These are phyloP conservation scores for Gentiana straminea DNA, from an alignment of 257 asterid species.

Conservation along the genomic window DNA sequence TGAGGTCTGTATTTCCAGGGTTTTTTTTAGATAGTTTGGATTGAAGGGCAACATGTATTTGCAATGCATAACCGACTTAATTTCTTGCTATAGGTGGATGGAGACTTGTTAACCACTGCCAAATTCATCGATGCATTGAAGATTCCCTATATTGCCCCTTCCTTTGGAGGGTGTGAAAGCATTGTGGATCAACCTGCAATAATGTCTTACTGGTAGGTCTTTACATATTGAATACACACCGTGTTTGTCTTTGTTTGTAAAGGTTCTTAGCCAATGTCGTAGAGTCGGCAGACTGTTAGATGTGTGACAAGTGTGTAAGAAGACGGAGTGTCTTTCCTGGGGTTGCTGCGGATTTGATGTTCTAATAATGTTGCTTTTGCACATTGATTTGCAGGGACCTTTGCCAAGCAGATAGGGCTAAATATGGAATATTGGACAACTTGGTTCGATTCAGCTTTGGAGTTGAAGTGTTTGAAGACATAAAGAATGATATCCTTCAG, in stretches of 20 bases:
- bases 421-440: slow-evolving; percentile 82
- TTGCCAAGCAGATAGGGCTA: slow-evolving; percentile 69
- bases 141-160: slow-evolving; percentile 88
- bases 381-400: slow-evolving; percentile 57
- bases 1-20: slow-evolving; percentile 48
- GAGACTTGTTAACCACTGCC: slow-evolving; percentile 60
- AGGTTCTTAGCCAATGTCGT: too few relatives aligned
- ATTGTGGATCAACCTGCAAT: slow-evolving; percentile 94
- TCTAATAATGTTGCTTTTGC: not conserved
- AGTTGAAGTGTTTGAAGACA: slow-evolving; percentile 69
- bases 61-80: slow-evolving; percentile 5
- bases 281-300: too few relatives aligned
- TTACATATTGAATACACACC: not conserved
- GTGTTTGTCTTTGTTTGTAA: not conserved
- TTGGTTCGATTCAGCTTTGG: slow-evolving; percentile 96
- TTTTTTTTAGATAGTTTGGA: not conserved
- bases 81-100: slow-evolving; percentile 46
- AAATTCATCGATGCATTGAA: slow-evolving; percentile 64
- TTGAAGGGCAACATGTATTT: slow-evolving; percentile 1
- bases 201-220: slow-evolving; percentile 79
- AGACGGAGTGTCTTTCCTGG: not conserved
- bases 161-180: slow-evolving; percentile 94
- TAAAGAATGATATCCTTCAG: slow-evolving; percentile 77
- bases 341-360: too few relatives aligned
- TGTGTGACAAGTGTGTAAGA: too few relatives aligned